These are phyloP conservation scores for Parachaetomium inaequale DNA, from an alignment of 495 filamentous ascomycete genomes.

Conservation along the genomic window DNA sequence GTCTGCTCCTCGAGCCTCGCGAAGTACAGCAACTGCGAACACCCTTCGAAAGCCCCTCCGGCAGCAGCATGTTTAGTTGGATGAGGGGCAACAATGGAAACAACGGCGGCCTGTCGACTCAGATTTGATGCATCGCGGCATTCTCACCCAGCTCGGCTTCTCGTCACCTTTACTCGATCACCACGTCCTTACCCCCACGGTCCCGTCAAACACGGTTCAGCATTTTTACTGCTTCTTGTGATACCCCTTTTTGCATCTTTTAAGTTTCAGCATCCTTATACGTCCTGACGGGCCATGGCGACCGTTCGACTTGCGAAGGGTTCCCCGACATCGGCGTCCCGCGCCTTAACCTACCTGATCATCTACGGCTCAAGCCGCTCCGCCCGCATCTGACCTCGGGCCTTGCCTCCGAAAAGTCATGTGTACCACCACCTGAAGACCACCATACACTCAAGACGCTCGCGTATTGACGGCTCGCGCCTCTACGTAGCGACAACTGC, in stretches of 20 bases:
- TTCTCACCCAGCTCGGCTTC: neutral
- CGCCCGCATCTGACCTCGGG: neutral
- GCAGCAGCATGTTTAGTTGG: slow-evolving; percentile 35
- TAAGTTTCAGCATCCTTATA: neutral
- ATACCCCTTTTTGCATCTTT: slow-evolving; percentile 20
- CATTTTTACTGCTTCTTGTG: slow-evolving; percentile 12
- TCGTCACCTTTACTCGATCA: neutral
- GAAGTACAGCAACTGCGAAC: slow-evolving; percentile 54
- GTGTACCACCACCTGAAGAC: neutral
- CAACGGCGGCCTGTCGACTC: slow-evolving; percentile 16
- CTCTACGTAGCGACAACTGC: neutral
- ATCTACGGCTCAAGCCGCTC: neutral
- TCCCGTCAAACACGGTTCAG: neutral
- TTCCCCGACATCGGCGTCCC: too few species aligned
- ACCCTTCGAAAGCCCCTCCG: slow-evolving; percentile 43
- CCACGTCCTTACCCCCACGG: neutral
- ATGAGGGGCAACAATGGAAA: slow-evolving; percentile 27
- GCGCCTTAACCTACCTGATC: neutral
- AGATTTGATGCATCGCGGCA: slow-evolving; percentile 15
- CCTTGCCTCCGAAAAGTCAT: neutral
- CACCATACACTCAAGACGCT: neutral
- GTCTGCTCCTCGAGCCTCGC: slow-evolving; percentile 79
- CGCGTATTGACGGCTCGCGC: neutral
- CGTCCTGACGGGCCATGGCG: neutral
- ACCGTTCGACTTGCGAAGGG: neutral